Evolutionary conservation across 2,329 filamentous ascomycete genomes (phyloP).

Genomic region (Trematosphaeria pertusa): DNA sequence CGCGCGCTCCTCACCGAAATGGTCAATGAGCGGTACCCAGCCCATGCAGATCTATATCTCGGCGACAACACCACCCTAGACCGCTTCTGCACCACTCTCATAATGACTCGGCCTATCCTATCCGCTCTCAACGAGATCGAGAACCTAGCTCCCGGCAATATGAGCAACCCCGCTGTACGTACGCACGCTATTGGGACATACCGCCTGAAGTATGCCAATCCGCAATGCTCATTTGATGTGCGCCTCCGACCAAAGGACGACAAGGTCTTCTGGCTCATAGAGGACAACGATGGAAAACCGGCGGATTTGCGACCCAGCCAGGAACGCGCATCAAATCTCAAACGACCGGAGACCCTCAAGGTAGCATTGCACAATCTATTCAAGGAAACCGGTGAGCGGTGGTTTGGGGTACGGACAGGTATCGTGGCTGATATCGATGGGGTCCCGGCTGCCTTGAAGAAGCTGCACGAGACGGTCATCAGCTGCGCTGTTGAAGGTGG

Average conservation of each 20-base stretch:
- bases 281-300: conserved; percentile 36
- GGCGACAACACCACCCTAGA: conserved; percentile 57
- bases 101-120: conserved; percentile 69
- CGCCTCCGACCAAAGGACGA: conserved; percentile 41
- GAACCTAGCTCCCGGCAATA: conserved; percentile 47
- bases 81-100: conserved; percentile 64
- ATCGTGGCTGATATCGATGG: conserved; percentile 47
- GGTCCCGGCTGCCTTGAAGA: conserved; percentile 43
- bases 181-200: conserved; percentile 45
- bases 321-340: conserved; percentile 35
- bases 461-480: conserved; percentile 48
- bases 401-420: conserved; percentile 48
- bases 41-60: conserved; percentile 63
- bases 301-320: conserved; percentile 31
- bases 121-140: conserved; percentile 68
- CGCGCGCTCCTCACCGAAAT: conserved; percentile 64
- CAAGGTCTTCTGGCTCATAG: conserved; percentile 46
- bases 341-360: conserved; percentile 36
- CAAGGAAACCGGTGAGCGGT: conserved; percentile 36
- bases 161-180: conserved; percentile 41
- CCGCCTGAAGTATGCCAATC: conserved; percentile 50
- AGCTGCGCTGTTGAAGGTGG: conserved; percentile 40
- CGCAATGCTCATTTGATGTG: conserved; percentile 50
- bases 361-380: conserved; percentile 44
- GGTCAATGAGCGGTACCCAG: conserved; percentile 64